phyloP scores from a whole-genome alignment of 768 basidiomycete species.

The Trametes meyenii region DNA sequence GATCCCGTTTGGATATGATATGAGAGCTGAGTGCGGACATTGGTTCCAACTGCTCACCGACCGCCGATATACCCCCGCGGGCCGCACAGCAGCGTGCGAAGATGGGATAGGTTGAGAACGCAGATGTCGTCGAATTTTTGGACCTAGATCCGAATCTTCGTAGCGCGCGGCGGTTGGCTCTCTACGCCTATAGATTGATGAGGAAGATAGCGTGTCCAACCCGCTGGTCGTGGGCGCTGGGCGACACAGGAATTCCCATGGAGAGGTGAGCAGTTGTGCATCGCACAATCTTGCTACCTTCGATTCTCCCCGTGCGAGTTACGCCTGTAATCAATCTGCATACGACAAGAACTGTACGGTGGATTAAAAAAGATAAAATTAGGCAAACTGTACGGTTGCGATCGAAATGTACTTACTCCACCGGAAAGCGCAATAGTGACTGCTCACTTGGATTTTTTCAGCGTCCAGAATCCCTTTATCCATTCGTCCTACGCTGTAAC shows the following conservation, averaged over 20 bases:
- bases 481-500: no score
- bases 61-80: slow-evolving; percentile 12
- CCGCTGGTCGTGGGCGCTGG: neutral
- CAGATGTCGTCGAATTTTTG: neutral
- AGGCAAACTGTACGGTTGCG: no score
- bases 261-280: no score
- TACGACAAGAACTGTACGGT: no score
- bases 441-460: no score
- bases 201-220: neutral
- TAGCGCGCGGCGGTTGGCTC: neutral
- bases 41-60: neutral
- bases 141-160: neutral
- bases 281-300: no score
- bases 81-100: slow-evolving; percentile 8
- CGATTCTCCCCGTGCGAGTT: no score
- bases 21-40: slow-evolving; percentile 1
- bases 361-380: no score
- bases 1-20: neutral
- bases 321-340: no score
- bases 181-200: neutral
- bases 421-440: no score
- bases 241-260: neutral
- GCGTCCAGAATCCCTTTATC: no score
- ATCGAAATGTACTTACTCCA: no score
- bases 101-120: neutral